Conservation (phyloP, 2,329 filamentous ascomycete genomes). For the Arthroderma uncinatum region DNA sequence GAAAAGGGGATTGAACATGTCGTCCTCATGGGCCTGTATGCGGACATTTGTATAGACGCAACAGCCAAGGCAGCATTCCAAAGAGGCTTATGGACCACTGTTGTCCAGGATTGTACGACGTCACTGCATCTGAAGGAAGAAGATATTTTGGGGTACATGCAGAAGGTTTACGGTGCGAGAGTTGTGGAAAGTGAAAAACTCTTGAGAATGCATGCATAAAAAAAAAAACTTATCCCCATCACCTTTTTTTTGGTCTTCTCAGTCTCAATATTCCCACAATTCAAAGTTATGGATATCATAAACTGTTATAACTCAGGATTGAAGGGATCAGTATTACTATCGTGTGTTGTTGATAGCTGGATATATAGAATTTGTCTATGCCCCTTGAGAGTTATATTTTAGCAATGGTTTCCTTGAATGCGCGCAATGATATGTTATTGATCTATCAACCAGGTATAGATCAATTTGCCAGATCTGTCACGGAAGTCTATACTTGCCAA, state of each 20-base stretch:
- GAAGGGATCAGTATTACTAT: neutral
- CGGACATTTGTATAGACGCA: slow-evolving; percentile 4
- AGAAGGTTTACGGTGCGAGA: slow-evolving; percentile 6
- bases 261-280: neutral
- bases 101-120: slow-evolving; percentile 5
- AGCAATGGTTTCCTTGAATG: neutral
- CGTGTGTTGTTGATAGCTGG: neutral
- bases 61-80: slow-evolving; percentile 4
- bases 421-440: neutral
- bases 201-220: slow-evolving; percentile 2
- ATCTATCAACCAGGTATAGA: neutral
- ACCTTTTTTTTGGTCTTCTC: neutral
- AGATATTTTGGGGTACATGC: slow-evolving; percentile 2
- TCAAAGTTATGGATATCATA: neutral
- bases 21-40: slow-evolving; percentile 4
- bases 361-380: neutral
- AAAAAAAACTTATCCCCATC: neutral
- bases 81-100: slow-evolving; percentile 6
- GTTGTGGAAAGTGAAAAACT: slow-evolving; percentile 2
- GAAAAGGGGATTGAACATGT: slow-evolving; percentile 1
- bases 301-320: neutral
- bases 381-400: neutral
- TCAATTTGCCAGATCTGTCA: neutral
- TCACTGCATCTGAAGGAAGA: neutral
- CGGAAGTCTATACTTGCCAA: neutral